phyloP scores from a whole-genome alignment of 768 basidiomycete species.

The Suillus luteus region DNA sequence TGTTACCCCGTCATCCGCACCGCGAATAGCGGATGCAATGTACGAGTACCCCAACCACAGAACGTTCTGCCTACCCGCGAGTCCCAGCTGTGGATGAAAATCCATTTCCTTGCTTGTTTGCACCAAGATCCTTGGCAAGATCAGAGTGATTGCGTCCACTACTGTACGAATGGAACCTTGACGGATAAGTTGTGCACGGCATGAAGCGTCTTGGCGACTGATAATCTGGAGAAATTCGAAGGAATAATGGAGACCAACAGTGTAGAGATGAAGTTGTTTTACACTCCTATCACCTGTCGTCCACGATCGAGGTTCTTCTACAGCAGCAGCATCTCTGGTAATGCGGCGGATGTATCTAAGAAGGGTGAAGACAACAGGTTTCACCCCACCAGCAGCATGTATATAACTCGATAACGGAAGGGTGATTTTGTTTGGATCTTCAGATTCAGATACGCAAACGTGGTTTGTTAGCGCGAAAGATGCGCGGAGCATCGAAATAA shows the following conservation, averaged over 20 bases:
- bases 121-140: too few relatives aligned
- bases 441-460: background rate
- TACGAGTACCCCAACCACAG: too few relatives aligned
- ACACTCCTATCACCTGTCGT: background rate
- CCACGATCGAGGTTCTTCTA: conserved; percentile 3
- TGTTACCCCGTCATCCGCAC: too few relatives aligned
- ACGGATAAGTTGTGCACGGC: background rate
- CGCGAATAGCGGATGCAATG: too few relatives aligned
- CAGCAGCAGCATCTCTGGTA: background rate
- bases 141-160: too few relatives aligned
- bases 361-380: background rate
- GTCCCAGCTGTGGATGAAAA: too few relatives aligned
- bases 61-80: too few relatives aligned
- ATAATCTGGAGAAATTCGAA: background rate
- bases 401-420: conserved; percentile 2
- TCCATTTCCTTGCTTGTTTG: too few relatives aligned
- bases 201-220: background rate
- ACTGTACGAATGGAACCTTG: too few relatives aligned
- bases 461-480: background rate
- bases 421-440: background rate
- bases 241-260: background rate
- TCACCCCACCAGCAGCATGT: background rate
- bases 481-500: background rate
- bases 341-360: background rate
- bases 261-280: background rate